Conservation (phyloP, 1,139 yeast genomes). For the Taphrina deformans region DNA sequence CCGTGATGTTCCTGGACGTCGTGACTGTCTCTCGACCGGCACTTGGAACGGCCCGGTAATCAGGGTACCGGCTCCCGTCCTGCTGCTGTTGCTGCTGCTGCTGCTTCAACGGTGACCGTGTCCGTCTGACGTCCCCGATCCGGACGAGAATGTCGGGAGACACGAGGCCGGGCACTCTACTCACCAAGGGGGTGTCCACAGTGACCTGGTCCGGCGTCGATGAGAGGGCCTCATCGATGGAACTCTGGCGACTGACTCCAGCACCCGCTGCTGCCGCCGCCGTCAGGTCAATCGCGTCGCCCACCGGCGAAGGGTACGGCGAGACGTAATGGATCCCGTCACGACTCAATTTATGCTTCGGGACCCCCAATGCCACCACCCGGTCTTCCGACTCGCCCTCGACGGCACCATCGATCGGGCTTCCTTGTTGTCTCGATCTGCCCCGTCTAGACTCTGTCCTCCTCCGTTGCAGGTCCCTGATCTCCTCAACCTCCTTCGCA, state of each 20-base stretch:
- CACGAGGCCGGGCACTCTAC: background rate
- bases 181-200: too few species aligned
- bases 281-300: background rate
- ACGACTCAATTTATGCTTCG: background rate
- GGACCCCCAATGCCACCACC: background rate
- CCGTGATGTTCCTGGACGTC: background rate
- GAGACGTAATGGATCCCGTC: slow-evolving; percentile 13
- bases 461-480: slow-evolving; percentile 1
- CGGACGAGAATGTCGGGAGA: background rate
- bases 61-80: background rate
- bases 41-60: background rate
- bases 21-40: background rate
- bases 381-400: background rate
- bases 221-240: background rate
- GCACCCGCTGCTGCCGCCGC: background rate
- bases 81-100: background rate
- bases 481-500: background rate
- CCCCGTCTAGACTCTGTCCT: slow-evolving; percentile 6
- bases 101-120: background rate
- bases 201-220: too few species aligned
- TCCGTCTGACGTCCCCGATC: background rate
- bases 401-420: background rate
- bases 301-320: slow-evolving; percentile 9
- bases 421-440: background rate
- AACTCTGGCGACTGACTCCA: background rate